A percentile compares a stretch with the other conserved stretches of the same genome.
Conservation (phyloP, 106 monocot genomes). For the Allium cepa region DNA sequence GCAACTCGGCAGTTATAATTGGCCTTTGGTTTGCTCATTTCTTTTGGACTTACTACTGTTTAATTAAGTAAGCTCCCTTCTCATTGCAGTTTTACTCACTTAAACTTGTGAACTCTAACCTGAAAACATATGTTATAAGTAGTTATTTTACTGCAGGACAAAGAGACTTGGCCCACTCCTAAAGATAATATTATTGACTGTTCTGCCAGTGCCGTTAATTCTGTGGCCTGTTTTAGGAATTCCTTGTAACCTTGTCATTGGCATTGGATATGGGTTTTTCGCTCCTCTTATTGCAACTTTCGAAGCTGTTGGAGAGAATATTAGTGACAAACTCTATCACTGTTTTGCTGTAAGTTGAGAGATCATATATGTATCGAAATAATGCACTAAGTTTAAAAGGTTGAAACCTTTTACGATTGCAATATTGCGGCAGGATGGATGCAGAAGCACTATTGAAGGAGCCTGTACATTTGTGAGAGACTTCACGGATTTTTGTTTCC, state of each 20-base stretch:
- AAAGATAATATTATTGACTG: constrained; percentile 37
- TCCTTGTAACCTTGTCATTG: constrained; percentile 54
- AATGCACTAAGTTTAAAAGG: too few species aligned
- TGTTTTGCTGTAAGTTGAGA: constrained; percentile 54
- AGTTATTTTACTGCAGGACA: constrained; percentile 28
- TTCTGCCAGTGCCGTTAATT: constrained; percentile 57
- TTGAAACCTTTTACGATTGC: background rate
- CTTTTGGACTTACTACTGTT: constrained; percentile 77
- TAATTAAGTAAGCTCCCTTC: constrained; percentile 35
- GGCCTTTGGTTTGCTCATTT: constrained; percentile 92
- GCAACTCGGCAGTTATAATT: constrained; percentile 67
- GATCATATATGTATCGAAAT: too few species aligned
- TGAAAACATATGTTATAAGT: background rate
- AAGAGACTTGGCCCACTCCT: constrained; percentile 57
- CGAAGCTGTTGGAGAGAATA: constrained; percentile 54
- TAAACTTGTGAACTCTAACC: too few species aligned
- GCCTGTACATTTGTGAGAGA: constrained; percentile 67
- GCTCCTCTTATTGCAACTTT: constrained; percentile 75
- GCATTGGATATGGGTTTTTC: constrained; percentile 69
- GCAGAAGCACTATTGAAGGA: constrained; percentile 44
- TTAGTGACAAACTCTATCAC: constrained; percentile 56
- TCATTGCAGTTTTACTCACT: background rate
- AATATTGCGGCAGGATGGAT: constrained; percentile 53
- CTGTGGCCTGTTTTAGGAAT: constrained; percentile 46
- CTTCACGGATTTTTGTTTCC: constrained; percentile 77